Base-by-base conservation (phyloP, 2,329 filamentous ascomycete species). In the Colletotrichum sansevieriae region DNA sequence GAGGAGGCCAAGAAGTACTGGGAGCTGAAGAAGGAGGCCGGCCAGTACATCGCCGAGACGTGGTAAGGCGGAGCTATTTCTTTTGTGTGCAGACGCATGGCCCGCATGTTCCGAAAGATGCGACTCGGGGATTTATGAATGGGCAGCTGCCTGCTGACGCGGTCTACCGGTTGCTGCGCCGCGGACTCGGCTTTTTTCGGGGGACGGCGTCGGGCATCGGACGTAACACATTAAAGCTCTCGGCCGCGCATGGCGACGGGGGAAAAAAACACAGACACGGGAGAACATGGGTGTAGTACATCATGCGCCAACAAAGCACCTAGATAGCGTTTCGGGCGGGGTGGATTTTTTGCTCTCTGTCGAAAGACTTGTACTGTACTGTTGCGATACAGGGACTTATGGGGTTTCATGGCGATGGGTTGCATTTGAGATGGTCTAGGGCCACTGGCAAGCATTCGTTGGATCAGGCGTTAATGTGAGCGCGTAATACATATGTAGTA, bases 31-130 rank as follows among this genome's bases (percentile, higher is more conserved):
- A 95, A 92, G 84, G 91, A 94, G 73, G 94, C 90, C 29, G 95
- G 95, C 4, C 95, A 98, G 82, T 99, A 98, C 78, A 97, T 98
- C 85, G 94, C 95, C 68, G 95, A 91, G 82, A 91, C 89, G 6
- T 91, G 89, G 89, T 91, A 75, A 75, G 68, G 61, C 39, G 44
- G 35, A 20, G n/a, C 46, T 33, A 25, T 20, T 15, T 13, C 29
- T 47, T 59, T 63, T 52, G 47, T 54, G 49, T 18, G 29, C 37
- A 56, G 39, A 15, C 41, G 37, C 33, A 54, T 22, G 18, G 20
- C 22, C 25, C 35, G 51, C 25, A 41, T 60, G 33, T 44, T 47
- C 59, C 46, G 37, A 56, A 54, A 35, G 20, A 55, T 59, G 60
- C 59, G 47, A 15, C 20, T 66, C 55, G 49, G 62, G 47, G 47